These are phyloP conservation scores for Jackrogersella minutella DNA, from an alignment of 495 filamentous ascomycete species.

Conservation along the genomic window DNA sequence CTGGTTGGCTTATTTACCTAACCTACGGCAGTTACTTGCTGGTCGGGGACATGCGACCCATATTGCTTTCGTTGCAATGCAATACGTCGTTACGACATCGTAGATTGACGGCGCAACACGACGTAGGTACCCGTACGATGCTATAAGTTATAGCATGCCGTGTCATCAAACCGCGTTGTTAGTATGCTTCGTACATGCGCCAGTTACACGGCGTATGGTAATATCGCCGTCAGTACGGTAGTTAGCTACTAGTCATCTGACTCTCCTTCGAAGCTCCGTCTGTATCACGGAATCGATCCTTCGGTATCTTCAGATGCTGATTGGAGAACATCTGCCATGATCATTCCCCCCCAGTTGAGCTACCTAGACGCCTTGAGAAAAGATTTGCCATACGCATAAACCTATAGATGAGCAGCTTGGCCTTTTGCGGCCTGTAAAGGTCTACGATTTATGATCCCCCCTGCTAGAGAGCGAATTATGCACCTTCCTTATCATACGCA, in stretches of 20 bases:
- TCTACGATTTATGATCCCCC: slow-evolving; percentile 1
- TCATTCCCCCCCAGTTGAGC: background rate
- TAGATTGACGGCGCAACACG: slow-evolving; percentile 22
- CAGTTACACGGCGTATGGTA: slow-evolving; percentile 20
- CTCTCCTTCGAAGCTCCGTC: slow-evolving; percentile 12
- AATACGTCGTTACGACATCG: slow-evolving; percentile 21
- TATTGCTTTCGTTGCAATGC: slow-evolving; percentile 11
- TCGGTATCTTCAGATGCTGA: slow-evolving; percentile 11
- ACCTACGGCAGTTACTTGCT: slow-evolving; percentile 34
- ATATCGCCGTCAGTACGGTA: slow-evolving; percentile 26
- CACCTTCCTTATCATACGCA: slow-evolving; percentile 1
- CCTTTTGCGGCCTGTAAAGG: background rate
- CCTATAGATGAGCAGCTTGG: slow-evolving; percentile 4
- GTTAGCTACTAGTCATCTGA: slow-evolving; percentile 29
- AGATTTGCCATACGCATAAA: slow-evolving; percentile 15
- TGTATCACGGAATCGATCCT: slow-evolving; percentile 25
- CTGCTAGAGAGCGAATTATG: background rate
- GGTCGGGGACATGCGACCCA: slow-evolving; percentile 31
- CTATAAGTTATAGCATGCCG: slow-evolving; percentile 6
- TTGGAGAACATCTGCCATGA: slow-evolving; percentile 9
- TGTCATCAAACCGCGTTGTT: slow-evolving; percentile 5
- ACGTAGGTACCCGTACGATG: slow-evolving; percentile 36
- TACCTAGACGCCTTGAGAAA: slow-evolving; percentile 1
- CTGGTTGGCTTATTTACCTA: slow-evolving; percentile 37
- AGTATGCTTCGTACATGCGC: slow-evolving; percentile 2